Conservation (phyloP, 495 filamentous ascomycete species). For the Extremus antarcticus region DNA sequence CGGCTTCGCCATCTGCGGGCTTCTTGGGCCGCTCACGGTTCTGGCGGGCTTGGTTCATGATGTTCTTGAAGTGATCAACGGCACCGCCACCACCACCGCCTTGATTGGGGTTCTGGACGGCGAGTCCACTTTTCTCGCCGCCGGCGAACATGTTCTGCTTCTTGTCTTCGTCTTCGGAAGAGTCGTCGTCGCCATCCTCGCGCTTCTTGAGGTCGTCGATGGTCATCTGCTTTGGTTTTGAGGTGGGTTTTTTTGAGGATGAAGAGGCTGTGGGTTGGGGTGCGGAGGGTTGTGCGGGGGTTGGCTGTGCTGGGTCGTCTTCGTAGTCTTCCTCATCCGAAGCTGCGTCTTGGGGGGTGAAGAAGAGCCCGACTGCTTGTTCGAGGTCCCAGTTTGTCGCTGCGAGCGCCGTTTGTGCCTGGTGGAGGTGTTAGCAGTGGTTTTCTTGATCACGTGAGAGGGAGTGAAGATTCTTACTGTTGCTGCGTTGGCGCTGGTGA, state of each 20-base stretch:
- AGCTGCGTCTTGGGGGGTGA: conserved; percentile 53
- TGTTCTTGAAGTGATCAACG: conserved; percentile 60
- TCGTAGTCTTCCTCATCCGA: not conserved
- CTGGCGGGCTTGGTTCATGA: conserved; percentile 73
- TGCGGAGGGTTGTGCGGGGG: conserved; percentile 5
- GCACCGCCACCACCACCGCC: conserved; percentile 30
- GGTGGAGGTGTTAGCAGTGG: not conserved
- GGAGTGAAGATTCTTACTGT: conserved; percentile 46
- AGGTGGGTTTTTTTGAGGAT: conserved; percentile 15
- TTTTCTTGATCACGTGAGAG: conserved; percentile 2
- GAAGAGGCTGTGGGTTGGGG: conserved; percentile 21
- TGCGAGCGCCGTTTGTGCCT: conserved; percentile 63
- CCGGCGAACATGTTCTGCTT: conserved; percentile 83
- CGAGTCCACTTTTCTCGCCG: conserved; percentile 91
- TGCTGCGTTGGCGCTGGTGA: conserved; percentile 55
- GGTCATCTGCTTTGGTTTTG: conserved; percentile 42
- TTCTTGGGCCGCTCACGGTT: conserved; percentile 51
- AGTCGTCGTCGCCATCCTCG: conserved; percentile 44
- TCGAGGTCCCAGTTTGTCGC: conserved; percentile 61
- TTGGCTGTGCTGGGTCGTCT: conserved; percentile 2
- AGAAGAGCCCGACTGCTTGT: conserved; percentile 58
- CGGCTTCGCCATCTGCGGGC: conserved; percentile 37
- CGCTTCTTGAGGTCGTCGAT: conserved; percentile 42
- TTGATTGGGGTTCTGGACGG: conserved; percentile 75
- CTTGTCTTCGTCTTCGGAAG: conserved; percentile 45